phyloP scores from a whole-genome alignment of 148 eudicot species.

The Heliamphora exappendiculata region DNA sequence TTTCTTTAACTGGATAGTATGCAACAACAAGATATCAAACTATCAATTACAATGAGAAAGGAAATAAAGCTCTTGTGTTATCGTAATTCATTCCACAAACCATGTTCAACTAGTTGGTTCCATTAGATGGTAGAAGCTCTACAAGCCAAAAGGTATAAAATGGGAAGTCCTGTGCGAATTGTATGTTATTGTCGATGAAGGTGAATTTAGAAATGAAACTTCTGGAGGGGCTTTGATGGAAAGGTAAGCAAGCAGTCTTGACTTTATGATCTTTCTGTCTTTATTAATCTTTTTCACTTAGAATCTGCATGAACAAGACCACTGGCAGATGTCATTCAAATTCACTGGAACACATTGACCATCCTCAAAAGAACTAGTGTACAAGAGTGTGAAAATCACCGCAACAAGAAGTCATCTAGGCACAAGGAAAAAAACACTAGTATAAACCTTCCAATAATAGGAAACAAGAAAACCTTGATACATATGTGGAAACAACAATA shows the following conservation, averaged over 20 bases:
- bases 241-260: slow-evolving; percentile 28
- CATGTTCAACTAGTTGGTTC: slow-evolving; percentile 20
- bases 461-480: not conserved
- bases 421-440: not conserved
- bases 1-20: slow-evolving; percentile 79
- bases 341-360: slow-evolving; percentile 7
- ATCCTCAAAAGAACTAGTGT: not conserved
- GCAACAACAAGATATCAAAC: slow-evolving; percentile 46
- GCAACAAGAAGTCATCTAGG: not conserved
- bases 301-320: slow-evolving; percentile 38
- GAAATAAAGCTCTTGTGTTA: slow-evolving; percentile 4
- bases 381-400: not conserved
- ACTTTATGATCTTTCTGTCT: slow-evolving; percentile 27
- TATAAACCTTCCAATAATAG: not conserved
- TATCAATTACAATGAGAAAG: slow-evolving; percentile 17
- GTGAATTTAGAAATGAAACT: slow-evolving; percentile 18
- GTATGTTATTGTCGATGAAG: slow-evolving; percentile 13
- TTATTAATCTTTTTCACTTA: slow-evolving; percentile 27
- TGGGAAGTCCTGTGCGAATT: slow-evolving; percentile 14
- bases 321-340: slow-evolving; percentile 26
- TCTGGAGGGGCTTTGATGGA: slow-evolving; percentile 24
- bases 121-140: slow-evolving; percentile 20
- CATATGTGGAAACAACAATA: not conserved
- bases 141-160: slow-evolving; percentile 18
- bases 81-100: slow-evolving; percentile 18